phyloP scores from a whole-genome alignment of 2,329 filamentous ascomycete genomes.

The Hymenoscyphus occultus region DNA sequence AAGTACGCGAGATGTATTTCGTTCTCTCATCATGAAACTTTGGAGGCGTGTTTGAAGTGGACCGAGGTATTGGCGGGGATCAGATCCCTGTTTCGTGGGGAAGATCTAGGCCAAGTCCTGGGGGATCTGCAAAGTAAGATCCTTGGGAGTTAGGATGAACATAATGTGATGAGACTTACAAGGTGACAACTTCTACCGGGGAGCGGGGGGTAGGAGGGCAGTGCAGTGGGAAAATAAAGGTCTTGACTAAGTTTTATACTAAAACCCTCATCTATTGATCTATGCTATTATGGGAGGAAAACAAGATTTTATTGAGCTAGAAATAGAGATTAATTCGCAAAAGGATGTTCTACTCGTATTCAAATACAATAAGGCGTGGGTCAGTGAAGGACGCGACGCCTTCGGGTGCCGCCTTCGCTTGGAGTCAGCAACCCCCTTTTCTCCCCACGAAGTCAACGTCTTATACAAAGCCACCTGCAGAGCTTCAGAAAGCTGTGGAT shows the following conservation, averaged over 20 bases:
- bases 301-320: too few relatives aligned
- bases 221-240: too few relatives aligned
- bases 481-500: too few relatives aligned
- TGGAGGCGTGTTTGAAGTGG: conserved; percentile 1
- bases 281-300: too few relatives aligned
- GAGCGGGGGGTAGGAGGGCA: too few relatives aligned
- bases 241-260: too few relatives aligned
- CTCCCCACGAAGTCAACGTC: neutral
- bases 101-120: neutral
- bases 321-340: too few relatives aligned
- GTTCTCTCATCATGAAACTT: neutral
- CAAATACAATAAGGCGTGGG: too few relatives aligned
- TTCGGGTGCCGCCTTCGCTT: neutral
- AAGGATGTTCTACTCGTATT: too few relatives aligned
- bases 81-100: neutral
- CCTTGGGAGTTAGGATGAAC: neutral
- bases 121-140: neutral
- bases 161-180: neutral
- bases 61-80: neutral
- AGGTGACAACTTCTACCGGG: too few relatives aligned
- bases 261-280: too few relatives aligned
- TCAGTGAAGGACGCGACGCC: neutral
- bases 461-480: too few relatives aligned
- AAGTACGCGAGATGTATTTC: neutral
- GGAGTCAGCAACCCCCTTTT: neutral